Percentiles rank a stretch among this genome's conserved stretches.
phyloP scores from a whole-genome alignment of 2,329 filamentous ascomycete genomes.

The Juglanconis juglandina region DNA sequence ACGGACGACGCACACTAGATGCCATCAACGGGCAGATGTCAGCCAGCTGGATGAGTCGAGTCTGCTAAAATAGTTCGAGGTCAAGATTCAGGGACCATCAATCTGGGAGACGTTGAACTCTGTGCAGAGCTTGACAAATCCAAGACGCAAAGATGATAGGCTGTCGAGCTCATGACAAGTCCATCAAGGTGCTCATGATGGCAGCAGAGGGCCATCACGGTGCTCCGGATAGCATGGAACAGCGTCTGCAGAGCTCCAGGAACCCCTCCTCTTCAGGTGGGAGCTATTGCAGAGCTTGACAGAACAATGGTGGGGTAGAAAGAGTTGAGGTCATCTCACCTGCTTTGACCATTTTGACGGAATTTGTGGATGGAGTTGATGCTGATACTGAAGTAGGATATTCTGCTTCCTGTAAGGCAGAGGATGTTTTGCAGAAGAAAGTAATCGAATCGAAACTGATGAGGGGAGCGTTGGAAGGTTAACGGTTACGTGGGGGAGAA shows the following conservation, averaged over 20 bases:
- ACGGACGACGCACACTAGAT: conserved; percentile 86
- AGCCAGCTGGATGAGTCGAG: background rate
- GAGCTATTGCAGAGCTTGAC: conserved; percentile 11
- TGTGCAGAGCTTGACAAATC: background rate
- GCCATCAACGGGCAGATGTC: conserved; percentile 7
- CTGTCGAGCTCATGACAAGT: conserved; percentile 9
- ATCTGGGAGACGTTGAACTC: background rate
- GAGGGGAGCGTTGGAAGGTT: too few species aligned
- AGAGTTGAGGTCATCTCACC: conserved; percentile 56
- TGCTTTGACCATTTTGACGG: conserved; percentile 96
- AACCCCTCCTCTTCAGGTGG: conserved; percentile 20
- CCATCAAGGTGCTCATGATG: conserved; percentile 26
- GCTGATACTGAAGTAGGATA: conserved; percentile 17
- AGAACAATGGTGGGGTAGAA: conserved; percentile 20
- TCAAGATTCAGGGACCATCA: background rate
- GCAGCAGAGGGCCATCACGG: conserved; percentile 40
- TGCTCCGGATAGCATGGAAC: conserved; percentile 24
- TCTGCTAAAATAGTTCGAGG: background rate
- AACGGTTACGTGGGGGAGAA: too few species aligned
- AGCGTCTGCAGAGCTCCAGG: conserved; percentile 37
- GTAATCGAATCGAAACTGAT: too few species aligned
- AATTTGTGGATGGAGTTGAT: conserved; percentile 31
- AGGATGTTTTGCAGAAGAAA: too few species aligned
- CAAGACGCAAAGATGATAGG: background rate
- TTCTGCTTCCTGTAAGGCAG: too few species aligned